phyloP scores from a whole-genome alignment of 148 eudicot species.

The Fagopyrum homotropicum region DNA sequence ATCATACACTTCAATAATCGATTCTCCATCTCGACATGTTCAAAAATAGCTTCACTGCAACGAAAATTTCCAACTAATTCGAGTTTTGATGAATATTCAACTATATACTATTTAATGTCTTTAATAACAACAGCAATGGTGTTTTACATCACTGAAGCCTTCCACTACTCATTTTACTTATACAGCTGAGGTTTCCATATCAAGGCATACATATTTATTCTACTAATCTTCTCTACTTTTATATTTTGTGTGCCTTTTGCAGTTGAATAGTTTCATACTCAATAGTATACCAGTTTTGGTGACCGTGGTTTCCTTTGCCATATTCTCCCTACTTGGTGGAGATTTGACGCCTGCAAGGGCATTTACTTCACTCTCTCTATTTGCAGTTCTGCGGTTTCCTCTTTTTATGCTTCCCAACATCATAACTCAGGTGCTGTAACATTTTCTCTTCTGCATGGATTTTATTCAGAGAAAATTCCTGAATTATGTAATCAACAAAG shows the following conservation, averaged over 20 bases:
- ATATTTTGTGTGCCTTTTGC: conserved; percentile 24
- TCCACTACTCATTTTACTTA: neutral
- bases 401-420: conserved; percentile 91
- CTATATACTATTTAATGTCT: neutral
- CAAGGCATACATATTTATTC: neutral
- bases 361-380: conserved; percentile 88
- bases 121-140: neutral
- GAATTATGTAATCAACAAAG: neutral
- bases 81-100: neutral
- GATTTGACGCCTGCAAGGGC: conserved; percentile 95
- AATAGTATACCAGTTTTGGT: conserved; percentile 89
- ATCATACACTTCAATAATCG: neutral
- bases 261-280: conserved; percentile 77
- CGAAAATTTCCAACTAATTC: neutral
- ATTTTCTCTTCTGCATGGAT: neutral
- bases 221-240: neutral
- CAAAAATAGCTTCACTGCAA: neutral
- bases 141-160: neutral
- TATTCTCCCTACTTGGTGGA: conserved; percentile 89
- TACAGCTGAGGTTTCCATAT: neutral
- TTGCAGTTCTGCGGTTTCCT: conserved; percentile 84
- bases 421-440: conserved; percentile 66
- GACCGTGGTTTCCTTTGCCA: conserved; percentile 83
- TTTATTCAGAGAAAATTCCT: neutral
- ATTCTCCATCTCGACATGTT: neutral